Base-by-base conservation (phyloP, 768 basidiomycete genomes). In the Cystobasidium ongulense region DNA sequence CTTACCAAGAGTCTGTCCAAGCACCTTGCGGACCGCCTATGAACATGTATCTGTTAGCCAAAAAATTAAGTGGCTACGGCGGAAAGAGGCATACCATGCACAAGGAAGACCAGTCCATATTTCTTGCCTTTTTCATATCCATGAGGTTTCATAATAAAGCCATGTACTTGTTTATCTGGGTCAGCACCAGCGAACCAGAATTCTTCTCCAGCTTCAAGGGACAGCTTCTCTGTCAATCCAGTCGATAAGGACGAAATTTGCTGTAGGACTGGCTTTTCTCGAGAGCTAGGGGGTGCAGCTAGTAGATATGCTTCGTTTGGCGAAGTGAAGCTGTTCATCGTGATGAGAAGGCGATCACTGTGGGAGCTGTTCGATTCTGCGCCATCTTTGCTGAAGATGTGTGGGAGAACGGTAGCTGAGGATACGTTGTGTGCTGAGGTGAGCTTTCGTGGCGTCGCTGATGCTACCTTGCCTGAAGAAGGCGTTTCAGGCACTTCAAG, bases 141-240 rank as follows among this genome's bases (percentile, higher is more conserved):
- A 36, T 85, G 85, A 8, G 95, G 95, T 76, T 88, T 90, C 68
- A 92, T 76, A 17, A 87, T 82, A 89, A 89, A 97, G 4, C 91
- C 92, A 54, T 96, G 93, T 18, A 97, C 87, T 35, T 86, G 78
- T 80, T 85, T 86, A 11, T 86, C 86, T 76, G 38, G 68, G 33
- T 88, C 82, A 1, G 90, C 90, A 11, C 95, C 95, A 74, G 87
- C 85, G 83, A 96, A 97, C 87, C 88, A 92, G 79, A 97, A 90
- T 72, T 90, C 87, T 77, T 94, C 88, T 17, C 89, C 90, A 8
- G 80, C 78, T 71, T 83, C 82, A 43, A 95, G 83, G 27, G 81
- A 72, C 81, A 89, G 91, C 8, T 82, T 85, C 63, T 84, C 81
- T 63, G 92, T 81, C 5, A 84, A 84, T 10, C 83, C 80, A 50